phyloP scores from a whole-genome alignment of 2,329 filamentous ascomycete genomes.

The Claviceps paspali region DNA sequence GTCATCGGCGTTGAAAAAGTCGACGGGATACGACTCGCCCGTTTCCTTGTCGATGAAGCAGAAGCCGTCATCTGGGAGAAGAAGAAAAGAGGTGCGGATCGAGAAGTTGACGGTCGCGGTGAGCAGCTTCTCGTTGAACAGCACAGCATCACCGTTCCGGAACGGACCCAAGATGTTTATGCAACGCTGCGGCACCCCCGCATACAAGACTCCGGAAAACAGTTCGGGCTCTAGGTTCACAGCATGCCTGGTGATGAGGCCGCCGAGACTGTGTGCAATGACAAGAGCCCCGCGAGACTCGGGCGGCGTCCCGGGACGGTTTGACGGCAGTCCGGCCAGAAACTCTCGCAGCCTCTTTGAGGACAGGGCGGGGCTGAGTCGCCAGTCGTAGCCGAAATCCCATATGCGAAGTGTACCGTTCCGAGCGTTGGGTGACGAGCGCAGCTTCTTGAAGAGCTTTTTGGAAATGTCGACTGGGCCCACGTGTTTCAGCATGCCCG shows the following conservation, averaged over 20 bases:
- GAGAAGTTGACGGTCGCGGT: conserved; percentile 91
- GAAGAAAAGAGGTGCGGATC: conserved; percentile 68
- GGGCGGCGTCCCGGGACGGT: conserved; percentile 37
- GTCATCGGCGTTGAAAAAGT: conserved; percentile 66
- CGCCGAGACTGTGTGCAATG: conserved; percentile 76
- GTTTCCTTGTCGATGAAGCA: conserved; percentile 79
- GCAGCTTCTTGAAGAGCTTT: conserved; percentile 63
- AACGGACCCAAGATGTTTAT: conserved; percentile 85
- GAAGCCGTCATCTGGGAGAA: conserved; percentile 72
- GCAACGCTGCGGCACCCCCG: conserved; percentile 70
- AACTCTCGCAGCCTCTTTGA: conserved; percentile 59
- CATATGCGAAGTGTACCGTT: conserved; percentile 61
- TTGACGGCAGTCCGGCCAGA: conserved; percentile 59
- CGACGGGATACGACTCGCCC: conserved; percentile 62
- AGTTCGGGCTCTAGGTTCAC: conserved; percentile 76
- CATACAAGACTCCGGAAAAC: conserved; percentile 74
- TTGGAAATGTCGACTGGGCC: conserved; percentile 83
- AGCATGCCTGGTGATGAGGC: conserved; percentile 73
- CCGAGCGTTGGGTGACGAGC: conserved; percentile 57
- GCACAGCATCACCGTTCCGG: conserved; percentile 81
- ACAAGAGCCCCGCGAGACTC: conserved; percentile 57
- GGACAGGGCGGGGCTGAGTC: conserved; percentile 64
- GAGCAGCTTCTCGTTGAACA: conserved; percentile 76
- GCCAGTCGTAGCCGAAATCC: conserved; percentile 93
- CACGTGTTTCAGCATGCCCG: conserved; percentile 80